A percentile compares a stretch with the other conserved stretches of the same genome.
Conservation (phyloP, 495 filamentous ascomycete genomes). For the Parathielavia hyrcaniae region DNA sequence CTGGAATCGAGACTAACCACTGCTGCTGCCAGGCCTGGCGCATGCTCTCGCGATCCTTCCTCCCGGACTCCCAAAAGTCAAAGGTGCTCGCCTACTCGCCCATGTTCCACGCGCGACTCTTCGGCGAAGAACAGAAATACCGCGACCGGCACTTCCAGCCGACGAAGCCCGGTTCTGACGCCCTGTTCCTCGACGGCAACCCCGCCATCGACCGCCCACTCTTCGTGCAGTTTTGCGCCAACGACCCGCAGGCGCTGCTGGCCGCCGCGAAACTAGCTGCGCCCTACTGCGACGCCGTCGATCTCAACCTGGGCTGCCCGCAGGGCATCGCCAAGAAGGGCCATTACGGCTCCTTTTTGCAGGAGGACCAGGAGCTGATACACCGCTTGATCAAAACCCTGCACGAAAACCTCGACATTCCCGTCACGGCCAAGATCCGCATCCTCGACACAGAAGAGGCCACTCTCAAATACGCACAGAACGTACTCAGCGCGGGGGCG, state of each 20-base stretch:
- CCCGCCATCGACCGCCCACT: constrained; percentile 75
- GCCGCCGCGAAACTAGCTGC: constrained; percentile 67
- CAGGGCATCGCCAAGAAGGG: constrained; percentile 90
- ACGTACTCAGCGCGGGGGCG: constrained; percentile 80
- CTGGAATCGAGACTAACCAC: constrained; percentile 15
- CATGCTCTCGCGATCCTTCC: constrained; percentile 85
- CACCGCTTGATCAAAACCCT: constrained; percentile 70
- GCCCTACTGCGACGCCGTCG: constrained; percentile 88
- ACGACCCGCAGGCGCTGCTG: constrained; percentile 71
- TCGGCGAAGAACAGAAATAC: constrained; percentile 65
- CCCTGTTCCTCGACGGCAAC: constrained; percentile 75
- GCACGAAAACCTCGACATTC: constrained; percentile 63
- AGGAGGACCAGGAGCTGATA: constrained; percentile 85
- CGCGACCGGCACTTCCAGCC: constrained; percentile 74
- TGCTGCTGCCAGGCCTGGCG: constrained; percentile 70
- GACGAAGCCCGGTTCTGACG: constrained; percentile 25
- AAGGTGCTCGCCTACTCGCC: constrained; percentile 76
- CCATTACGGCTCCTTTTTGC: constrained; percentile 88
- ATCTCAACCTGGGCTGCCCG: constrained; percentile 96
- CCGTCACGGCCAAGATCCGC: constrained; percentile 91
- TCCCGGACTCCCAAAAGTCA: constrained; percentile 54
- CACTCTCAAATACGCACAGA: constrained; percentile 82
- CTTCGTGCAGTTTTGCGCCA: constrained; percentile 95
- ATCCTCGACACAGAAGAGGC: constrained; percentile 81
- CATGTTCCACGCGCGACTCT: constrained; percentile 91